Evolutionary conservation across 192 early-diverging fungal genomes (phyloP), one percentile per base, ranked within the genome.

Genomic region (Dissophora ornata): DNA sequence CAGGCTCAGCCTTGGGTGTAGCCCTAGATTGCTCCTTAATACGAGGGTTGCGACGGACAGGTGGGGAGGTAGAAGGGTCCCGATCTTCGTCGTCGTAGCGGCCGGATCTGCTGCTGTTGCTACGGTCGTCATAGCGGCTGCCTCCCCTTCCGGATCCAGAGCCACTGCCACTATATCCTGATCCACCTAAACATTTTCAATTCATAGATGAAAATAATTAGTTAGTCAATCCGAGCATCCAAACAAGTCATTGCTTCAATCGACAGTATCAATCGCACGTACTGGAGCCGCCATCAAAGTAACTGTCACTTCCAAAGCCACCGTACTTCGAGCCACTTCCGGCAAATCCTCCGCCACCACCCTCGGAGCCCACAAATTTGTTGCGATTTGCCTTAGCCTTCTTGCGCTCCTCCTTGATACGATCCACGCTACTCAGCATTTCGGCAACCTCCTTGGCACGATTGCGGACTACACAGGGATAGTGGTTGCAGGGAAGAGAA

Each of bases 401-500:
- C 67, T 90, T 89, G 16, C 97, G 88, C 75, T 99, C 97, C 12
- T 84, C 85, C 33, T 92, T 90, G 71, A 99, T 89, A 15, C 80
- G 85, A 29, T 96, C 88, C 55, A 86, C 88, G 77, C 93, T 88
- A 36, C 86, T 85, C 15, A 98, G 71, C 48, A 97, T 82, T 7
- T 96, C 96, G 2, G 90, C 79, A 32, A 99, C 83, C 82, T 98
- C 96, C 66, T 94, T 96, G 15, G 96, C 92, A 10, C 97, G 87
- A 62, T 93, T 90, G 30, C 91, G 90, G 7, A 95, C 93, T 95
- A 69, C 10, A 55, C 12, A 44, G 21, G 22, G 19, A 21, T 11
- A 4, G 38, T 32, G n/a, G 21, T 54, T 26, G 26, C 22, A 28
- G 63, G 49, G 12, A 22, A 19, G 24, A 41, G 24, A 15, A 36